Base-by-base conservation (phyloP, 1,284 basidiomycete genomes). In the Trichosporon sp. region DNA sequence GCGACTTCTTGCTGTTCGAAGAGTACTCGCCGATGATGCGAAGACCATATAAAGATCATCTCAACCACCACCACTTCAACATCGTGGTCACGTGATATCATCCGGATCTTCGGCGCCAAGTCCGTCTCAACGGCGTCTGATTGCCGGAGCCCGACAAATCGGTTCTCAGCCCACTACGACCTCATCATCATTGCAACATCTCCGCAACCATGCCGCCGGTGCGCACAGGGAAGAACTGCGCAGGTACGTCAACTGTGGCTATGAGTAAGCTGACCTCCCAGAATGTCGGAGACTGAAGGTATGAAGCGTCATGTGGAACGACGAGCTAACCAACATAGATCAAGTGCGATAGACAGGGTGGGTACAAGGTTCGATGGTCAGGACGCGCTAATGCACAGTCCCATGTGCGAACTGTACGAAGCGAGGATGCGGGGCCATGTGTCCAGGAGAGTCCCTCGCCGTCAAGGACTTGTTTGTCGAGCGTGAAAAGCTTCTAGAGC, bases 281-380 rank as follows among this genome's bases (percentile, higher is more conserved):
- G 66, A 67, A 31, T 67, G 66, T 14, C 66, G 66, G n/a, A 32
- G 66, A 38, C 32, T 67, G 51, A 67, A 67, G 48, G 67, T 63
- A 63, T 21, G 59, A 7, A n/a, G 32, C 16, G 16, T 19, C 6
- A 12, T 21, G 19, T 16, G 1, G 59, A 11, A 32, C 3, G 8
- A 32, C 1, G 14, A 35, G 31, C 59, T 63, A 31, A 63, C 59
- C 14, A 7, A 14, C 12, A 16, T 12, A 63, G 32, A 63, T 68
- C 59, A 68, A 68, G 56, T 68, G 67, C 16, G 67, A 68, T 19
- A 48, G 67, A 37, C 59, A 68, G 32, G 54, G 67, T 64, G 31
- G 56, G 67, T 63, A 2, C 16, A 6, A 19, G 21, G 32, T 32
- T 35, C 31, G 31, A 2, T 2, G 43, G 21, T 1, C 14, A 31